Base-by-base conservation (phyloP, 169 alveolate species). In the Neospora caninum region DNA sequence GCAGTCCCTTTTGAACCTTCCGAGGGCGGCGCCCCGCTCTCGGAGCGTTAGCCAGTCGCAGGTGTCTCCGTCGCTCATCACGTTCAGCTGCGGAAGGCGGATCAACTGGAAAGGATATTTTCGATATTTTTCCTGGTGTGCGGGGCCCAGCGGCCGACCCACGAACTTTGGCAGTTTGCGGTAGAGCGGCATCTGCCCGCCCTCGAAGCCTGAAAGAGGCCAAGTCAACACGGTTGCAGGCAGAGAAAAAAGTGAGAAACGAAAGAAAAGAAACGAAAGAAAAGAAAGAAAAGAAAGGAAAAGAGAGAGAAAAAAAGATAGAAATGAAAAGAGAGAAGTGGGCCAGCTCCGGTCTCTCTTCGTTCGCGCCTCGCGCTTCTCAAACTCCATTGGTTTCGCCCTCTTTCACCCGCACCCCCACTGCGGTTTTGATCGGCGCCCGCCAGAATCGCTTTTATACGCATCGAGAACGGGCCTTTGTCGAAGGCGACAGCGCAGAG, bases 181-280 rank as follows among this genome's bases (percentile, higher is more conserved):
- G 67, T 93, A 93, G 49, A 93, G 93, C 25, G 95, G 95, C 80
- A 64, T 86, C 78, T 93, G 95, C 64, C 95, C 95, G 36, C 95
- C 95, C 42, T 93, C 95, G 83, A 93, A 93, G 53, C 95, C 95
- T 82, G 93, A 69, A 69, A 6, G n/a, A 16, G n/a, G 73, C 34
- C 16, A 64, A 6, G 73, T 53, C 27, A 64, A 22, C 4, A 27
- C 34, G 34, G 7, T 22, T 9, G 34, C 31, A 22, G 34, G 73
- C 16, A 4, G 34, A 6, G n/a, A 16, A 22, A 16, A 27, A 64
- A 64, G 73, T 13, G 73, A 16, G n/a, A 64, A 22, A 64, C 7
- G 25, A 64, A 9, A 22, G 31, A 64, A 9, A 64, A 6, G 7
- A 22, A 22, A 27, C 73, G n/a, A 27, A 16, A 16, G 73, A 27